These are phyloP conservation scores for Nothophytophthora sp. DNA, from an alignment of 352 stramenopile species.

Conservation along the genomic window DNA sequence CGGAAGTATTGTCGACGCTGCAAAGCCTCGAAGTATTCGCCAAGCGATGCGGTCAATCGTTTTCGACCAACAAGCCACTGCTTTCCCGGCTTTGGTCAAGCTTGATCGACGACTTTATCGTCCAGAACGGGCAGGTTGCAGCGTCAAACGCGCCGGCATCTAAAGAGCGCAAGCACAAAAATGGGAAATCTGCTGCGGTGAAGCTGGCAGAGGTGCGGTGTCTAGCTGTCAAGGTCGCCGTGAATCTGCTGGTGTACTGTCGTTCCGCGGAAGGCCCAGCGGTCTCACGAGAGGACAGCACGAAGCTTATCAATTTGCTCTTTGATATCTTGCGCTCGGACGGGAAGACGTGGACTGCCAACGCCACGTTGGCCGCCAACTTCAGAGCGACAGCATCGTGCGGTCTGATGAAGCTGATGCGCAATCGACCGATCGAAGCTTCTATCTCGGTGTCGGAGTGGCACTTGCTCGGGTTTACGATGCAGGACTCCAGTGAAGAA, in stretches of 20 bases:
- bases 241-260: constrained; percentile 62
- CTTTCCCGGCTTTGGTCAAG: constrained; percentile 45
- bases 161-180: constrained; percentile 28
- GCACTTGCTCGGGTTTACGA: constrained; percentile 75
- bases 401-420: constrained; percentile 67
- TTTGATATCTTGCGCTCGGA: constrained; percentile 68
- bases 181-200: constrained; percentile 1
- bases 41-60: constrained; percentile 46
- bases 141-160: constrained; percentile 1
- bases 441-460: constrained; percentile 60
- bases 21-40: constrained; percentile 67
- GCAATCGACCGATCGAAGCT: constrained; percentile 52
- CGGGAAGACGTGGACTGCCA: constrained; percentile 45
- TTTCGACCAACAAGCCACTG: constrained; percentile 22
- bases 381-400: constrained; percentile 55
- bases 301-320: constrained; percentile 46
- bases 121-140: constrained; percentile 3
- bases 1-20: constrained; percentile 33
- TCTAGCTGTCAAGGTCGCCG: constrained; percentile 55
- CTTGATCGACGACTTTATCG: constrained; percentile 46
- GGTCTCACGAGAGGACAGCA: constrained; percentile 20
- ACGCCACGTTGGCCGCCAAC: constrained; percentile 34
- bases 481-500: constrained; percentile 76
- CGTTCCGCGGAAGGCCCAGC: constrained; percentile 11
- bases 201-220: constrained; percentile 54